A percentile compares a stretch with the other conserved stretches of the same genome.
phyloP scores from a whole-genome alignment of 768 basidiomycete species.

The Trametes gibbosa region DNA sequence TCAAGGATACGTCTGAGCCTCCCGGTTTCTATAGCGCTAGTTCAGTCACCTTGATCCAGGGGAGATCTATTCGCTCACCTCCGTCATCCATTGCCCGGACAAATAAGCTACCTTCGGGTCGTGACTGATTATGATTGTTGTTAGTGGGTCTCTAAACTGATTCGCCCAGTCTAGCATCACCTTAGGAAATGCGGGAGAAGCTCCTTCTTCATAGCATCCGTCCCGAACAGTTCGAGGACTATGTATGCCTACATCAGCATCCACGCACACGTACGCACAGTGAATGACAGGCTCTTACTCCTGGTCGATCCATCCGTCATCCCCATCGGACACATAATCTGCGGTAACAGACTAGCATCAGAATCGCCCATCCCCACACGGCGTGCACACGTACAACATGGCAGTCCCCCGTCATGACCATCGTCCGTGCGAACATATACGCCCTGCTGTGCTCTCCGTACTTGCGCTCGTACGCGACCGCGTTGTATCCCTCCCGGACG shows the following conservation, averaged over 20 bases:
- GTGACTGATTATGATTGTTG: constrained; percentile 38
- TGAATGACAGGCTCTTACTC: constrained; percentile 23
- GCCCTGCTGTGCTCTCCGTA: constrained; percentile 57
- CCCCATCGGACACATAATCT: constrained; percentile 69
- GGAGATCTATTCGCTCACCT: too few species aligned
- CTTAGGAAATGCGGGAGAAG: constrained; percentile 48
- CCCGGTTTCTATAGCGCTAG: constrained; percentile 50
- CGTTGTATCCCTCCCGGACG: constrained; percentile 61
- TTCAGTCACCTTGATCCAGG: too few species aligned
- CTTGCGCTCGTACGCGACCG: constrained; percentile 63
- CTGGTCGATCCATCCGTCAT: constrained; percentile 79
- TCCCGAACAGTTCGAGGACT: constrained; percentile 57
- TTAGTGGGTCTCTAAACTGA: too few species aligned
- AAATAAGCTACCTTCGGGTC: constrained; percentile 60
- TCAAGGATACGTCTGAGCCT: constrained; percentile 70
- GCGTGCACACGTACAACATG: constrained; percentile 45
- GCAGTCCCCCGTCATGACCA: constrained; percentile 60
- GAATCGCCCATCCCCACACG: background rate
- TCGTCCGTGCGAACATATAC: constrained; percentile 60
- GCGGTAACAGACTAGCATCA: background rate
- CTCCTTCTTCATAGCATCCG: constrained; percentile 53
- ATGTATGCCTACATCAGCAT: background rate
- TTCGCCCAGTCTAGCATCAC: too few species aligned
- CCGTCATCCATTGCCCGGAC: constrained; percentile 80
- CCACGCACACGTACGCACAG: too few species aligned